Base-by-base conservation (phyloP, 192 early-diverging fungal species). In the Coemansia sp. region DNA sequence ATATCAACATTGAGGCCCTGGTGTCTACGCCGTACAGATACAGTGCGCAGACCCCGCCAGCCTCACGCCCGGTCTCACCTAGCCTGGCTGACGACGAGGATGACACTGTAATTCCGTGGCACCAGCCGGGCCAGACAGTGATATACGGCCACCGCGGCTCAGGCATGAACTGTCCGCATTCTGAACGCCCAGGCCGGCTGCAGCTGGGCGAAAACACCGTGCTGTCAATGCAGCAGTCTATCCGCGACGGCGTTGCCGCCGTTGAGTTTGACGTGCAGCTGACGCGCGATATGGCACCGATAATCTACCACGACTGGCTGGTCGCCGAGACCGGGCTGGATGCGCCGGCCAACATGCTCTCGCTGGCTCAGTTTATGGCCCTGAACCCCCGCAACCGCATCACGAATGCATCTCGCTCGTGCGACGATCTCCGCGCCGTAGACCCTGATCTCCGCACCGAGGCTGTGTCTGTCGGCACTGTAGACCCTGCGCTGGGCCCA, bases 241-340 rank as follows among this genome's bases (percentile, higher is more conserved):
- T 87, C n/a, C 83, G 86, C 8, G 76, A 91, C 25, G 96, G 96
- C 47, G 94, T 88, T 4, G 84, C 88, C 56, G 94, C 88, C 57
- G 89, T 98, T 11, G 96, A 98, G 72, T 96, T 98, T 84, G 94
- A 98, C 65, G 92, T 94, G 17, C 96, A 98, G 82, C 72, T 98
- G 62, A 94, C 94, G 8, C 91, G 91, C 62, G 94, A 98, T 66
- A 70, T 85, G 64, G 85, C 86, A 0, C 91, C 91, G 6, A 90
- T 96, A 21, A 69, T 98, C 37, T 98, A 98, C 70, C 96, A 98
- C 63, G 94, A 98, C 72, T 96, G 92, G 93, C 88, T 83, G 0
- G 84, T 89, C 17, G 87, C 87, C 1, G 90, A 89, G 59, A 88
- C 89, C 2, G 87, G 88, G 0, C 62, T 88, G 34, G 88, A 88